Percentiles rank a stretch among this genome's conserved stretches.
Conservation (phyloP, 2,329 filamentous ascomycete species). For the Fusarium buxicola region DNA sequence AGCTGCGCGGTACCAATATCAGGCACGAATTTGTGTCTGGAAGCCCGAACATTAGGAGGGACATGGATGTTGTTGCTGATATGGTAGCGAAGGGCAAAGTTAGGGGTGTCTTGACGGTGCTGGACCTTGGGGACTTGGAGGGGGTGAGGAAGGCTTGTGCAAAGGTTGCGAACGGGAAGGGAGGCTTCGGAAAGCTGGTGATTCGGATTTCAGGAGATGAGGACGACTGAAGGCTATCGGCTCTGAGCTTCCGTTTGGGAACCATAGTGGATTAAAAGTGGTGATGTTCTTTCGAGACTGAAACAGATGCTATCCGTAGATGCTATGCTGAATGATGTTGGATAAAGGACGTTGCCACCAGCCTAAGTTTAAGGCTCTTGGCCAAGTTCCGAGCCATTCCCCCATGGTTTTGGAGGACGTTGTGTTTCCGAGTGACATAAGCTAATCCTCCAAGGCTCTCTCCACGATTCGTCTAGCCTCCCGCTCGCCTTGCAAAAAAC, state of each 20-base stretch:
- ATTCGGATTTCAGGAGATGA: conserved; percentile 35
- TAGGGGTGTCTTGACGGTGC: conserved; percentile 55
- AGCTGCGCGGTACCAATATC: conserved; percentile 58
- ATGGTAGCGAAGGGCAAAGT: conserved; percentile 57
- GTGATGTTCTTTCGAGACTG: too few species aligned
- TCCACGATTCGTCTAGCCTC: too few species aligned
- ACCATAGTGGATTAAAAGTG: too few species aligned
- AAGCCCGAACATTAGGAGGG: conserved; percentile 53
- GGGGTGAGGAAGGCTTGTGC: conserved; percentile 56
- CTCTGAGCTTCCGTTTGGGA: background rate
- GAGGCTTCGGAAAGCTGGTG: conserved; percentile 47
- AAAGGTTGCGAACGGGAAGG: conserved; percentile 48
- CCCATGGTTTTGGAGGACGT: too few species aligned
- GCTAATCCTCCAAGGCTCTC: too few species aligned
- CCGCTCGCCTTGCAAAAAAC: too few species aligned
- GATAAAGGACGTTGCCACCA: too few species aligned
- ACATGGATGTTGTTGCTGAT: conserved; percentile 56
- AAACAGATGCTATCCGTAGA: too few species aligned
- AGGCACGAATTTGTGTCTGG: conserved; percentile 60
- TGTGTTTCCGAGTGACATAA: too few species aligned
- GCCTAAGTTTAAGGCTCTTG: too few species aligned
- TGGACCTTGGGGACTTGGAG: conserved; percentile 57
- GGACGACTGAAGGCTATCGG: background rate
- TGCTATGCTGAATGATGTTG: too few species aligned
- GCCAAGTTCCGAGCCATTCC: too few species aligned